phyloP scores from a whole-genome alignment of 768 basidiomycete species.

The Kondoa subrosea region DNA sequence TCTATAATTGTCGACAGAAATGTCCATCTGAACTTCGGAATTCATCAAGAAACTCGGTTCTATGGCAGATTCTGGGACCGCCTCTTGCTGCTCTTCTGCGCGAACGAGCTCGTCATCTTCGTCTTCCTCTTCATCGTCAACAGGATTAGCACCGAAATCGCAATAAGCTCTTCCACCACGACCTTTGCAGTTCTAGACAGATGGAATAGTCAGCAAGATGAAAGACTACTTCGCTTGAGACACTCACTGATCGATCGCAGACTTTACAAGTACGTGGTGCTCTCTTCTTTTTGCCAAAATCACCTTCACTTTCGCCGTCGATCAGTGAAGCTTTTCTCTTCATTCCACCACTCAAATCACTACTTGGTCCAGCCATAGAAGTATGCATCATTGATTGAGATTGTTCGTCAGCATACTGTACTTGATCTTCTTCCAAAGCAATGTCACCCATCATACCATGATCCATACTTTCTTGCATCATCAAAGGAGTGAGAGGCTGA shows the following conservation, averaged over 20 bases:
- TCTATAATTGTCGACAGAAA: too few species aligned
- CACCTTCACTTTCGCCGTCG: background rate
- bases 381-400: background rate
- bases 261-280: background rate
- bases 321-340: background rate
- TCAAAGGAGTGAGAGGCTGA: too few species aligned
- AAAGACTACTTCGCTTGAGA: background rate
- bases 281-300: background rate
- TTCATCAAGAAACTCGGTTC: too few species aligned
- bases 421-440: background rate
- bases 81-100: too few species aligned
- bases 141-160: background rate
- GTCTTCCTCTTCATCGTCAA: too few species aligned
- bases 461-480: too few species aligned
- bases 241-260: background rate
- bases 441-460: background rate
- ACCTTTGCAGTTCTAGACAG: background rate
- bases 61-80: too few species aligned
- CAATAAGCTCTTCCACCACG: background rate
- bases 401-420: too few species aligned
- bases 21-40: too few species aligned
- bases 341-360: background rate
- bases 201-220: background rate
- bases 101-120: too few species aligned
- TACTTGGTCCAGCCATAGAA: background rate